Base-by-base conservation (phyloP, 1,139 yeast genomes). In the Geotrichum klebahnii region DNA sequence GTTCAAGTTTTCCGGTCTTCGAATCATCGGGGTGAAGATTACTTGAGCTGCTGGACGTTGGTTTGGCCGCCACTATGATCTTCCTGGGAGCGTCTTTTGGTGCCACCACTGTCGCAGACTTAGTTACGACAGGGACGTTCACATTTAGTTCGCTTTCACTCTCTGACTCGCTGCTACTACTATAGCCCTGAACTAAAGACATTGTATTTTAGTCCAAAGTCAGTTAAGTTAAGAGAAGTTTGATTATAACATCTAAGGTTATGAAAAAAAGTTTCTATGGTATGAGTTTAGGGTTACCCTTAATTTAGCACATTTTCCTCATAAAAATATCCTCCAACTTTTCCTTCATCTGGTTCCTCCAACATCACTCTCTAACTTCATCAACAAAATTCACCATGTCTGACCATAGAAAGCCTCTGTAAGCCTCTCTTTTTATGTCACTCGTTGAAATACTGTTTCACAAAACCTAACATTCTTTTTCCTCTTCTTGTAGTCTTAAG, bases 181-280 rank as follows among this genome's bases (percentile, higher is more conserved):
- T 53, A 36, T 59, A 59, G 52, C 57, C 60, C n/a, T 51, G 47
- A 10, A 59, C 61, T 31, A 58, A 39, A 6, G 57, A 54, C 58
- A 55, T 55, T n/a, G 24, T 36, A 33, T 20, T 5, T 2, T 16
- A 14, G 42, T 9, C 16, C 16, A 37, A 29, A 29, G 24, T 19
- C 19, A 36, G 16, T 8, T 17, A 34, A 33, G 24, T 20, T 14
- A 33, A n/a, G 22, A 23, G 5, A 5, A 16, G 31, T 32, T 42
- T 10, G n/a, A n/a, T n/a, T n/a, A n/a, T n/a, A n/a, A n/a, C n/a
- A n/a, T n/a, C n/a, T n/a, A n/a, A n/a, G n/a, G n/a, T n/a, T n/a
- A n/a, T n/a, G n/a, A n/a, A n/a, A n/a, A n/a, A n/a, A n/a, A n/a
- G n/a, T n/a, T n/a, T n/a, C n/a, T n/a, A n/a, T n/a, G n/a, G n/a